Evolutionary conservation across 2,329 filamentous ascomycete genomes (phyloP), one percentile per base, ranked within the genome.

Genomic region (Aspergillus versicolor): DNA sequence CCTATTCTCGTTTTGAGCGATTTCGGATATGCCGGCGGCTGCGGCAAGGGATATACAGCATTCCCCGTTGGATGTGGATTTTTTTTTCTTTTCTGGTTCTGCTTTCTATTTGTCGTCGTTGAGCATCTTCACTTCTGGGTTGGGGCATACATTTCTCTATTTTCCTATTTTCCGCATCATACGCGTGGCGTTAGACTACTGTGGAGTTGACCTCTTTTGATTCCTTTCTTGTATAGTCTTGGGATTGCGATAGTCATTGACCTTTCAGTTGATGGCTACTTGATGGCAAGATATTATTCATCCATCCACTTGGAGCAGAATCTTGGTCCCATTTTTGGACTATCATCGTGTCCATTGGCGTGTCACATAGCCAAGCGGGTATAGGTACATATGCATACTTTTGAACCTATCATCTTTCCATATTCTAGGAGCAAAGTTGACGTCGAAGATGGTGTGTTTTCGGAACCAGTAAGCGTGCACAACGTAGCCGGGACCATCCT

Each of bases 121-220:
- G 45, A 56, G 58, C 61, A 60, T 49, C 40, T 57, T 57, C 52
- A 53, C 21, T 52, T 58, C 45, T 55, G 56, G 58, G 54, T 59
- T 61, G 54, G 60, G 56, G 44, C 44, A 58, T 51, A 47, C 48
- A 41, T 57, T 48, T 45, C 34, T 48, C 52, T 45, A 24, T 41
- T 42, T n/a, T 42, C 43, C 34, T 57, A 45, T 37, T 55, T 59
- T 47, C 52, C 48, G 50, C 58, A 56, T 59, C 44, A 59, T 62
- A 55, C 59, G 63, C 64, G 61, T 63, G 68, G 70, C 70, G 68
- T 71, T 67, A 57, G 61, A 37, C 54, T 52, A 15, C 34, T 49
- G 57, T 46, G 59, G 54, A 64, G 63, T 66, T 63, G 43, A 53
- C 53, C 56, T 60, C 51, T 43, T 57, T 57, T 56, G 50, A 50